These are phyloP conservation scores for Zasmidium cellare DNA, from an alignment of 2,329 filamentous ascomycete genomes.

Conservation along the genomic window DNA sequence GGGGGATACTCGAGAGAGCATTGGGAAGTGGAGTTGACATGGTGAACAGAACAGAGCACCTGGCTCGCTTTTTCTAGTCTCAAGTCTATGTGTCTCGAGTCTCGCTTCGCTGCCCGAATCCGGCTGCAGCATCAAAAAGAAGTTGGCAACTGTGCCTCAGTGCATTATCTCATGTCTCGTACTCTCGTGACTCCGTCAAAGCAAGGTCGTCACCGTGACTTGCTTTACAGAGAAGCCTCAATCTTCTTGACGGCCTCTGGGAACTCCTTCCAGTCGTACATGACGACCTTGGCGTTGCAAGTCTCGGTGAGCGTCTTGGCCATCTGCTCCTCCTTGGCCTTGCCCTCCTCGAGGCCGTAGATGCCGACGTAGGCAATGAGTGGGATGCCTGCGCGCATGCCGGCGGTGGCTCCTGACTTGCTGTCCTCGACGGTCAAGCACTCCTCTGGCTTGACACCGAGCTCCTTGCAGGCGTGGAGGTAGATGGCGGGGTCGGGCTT, in stretches of 20 bases:
- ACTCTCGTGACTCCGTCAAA: not conserved
- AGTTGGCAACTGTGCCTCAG: constrained; percentile 2
- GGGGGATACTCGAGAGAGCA: too few species aligned
- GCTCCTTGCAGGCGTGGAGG: constrained; percentile 70
- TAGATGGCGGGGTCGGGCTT: constrained; percentile 93
- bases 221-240: constrained; percentile 33
- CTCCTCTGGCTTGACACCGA: constrained; percentile 71
- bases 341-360: constrained; percentile 65
- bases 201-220: not conserved
- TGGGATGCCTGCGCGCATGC: constrained; percentile 74
- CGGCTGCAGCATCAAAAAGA: not conserved
- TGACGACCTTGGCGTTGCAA: constrained; percentile 49
- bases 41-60: constrained; percentile 4
- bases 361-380: constrained; percentile 84
- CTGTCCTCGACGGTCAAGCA: constrained; percentile 84
- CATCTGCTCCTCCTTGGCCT: constrained; percentile 58
- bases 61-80: constrained; percentile 7
- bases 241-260: constrained; percentile 50
- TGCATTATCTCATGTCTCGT: constrained; percentile 6
- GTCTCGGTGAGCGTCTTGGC: constrained; percentile 50
- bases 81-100: constrained; percentile 5
- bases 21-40: not conserved
- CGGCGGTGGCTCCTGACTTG: constrained; percentile 78
- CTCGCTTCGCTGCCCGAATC: not conserved
- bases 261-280: constrained; percentile 56